Conservation (phyloP, 305 asterid species). For the Ilex paraguariensis region DNA sequence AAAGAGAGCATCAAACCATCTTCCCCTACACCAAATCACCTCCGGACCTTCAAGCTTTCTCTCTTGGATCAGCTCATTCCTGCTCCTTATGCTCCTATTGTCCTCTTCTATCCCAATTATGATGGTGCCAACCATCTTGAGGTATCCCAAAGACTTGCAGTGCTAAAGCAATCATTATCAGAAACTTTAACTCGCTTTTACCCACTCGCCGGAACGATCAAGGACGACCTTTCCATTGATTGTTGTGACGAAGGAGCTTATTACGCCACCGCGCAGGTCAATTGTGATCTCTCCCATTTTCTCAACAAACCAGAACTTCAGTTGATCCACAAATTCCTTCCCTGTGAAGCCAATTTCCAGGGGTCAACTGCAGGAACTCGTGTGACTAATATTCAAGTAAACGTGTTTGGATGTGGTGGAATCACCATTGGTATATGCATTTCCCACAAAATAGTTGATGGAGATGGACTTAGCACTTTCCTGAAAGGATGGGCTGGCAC, state of each 20-base stretch:
- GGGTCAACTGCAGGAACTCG: slow-evolving; percentile 22
- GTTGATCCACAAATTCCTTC: slow-evolving; percentile 34
- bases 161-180: slow-evolving; percentile 46
- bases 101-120: slow-evolving; percentile 42
- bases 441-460: slow-evolving; percentile 66
- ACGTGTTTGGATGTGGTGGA: slow-evolving; percentile 64
- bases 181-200: slow-evolving; percentile 36
- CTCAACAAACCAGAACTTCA: slow-evolving; percentile 41
- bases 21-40: slow-evolving; percentile 54
- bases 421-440: slow-evolving; percentile 62
- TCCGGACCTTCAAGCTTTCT: slow-evolving; percentile 35
- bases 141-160: slow-evolving; percentile 20
- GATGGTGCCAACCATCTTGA: slow-evolving; percentile 8
- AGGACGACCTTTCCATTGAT: slow-evolving; percentile 40
- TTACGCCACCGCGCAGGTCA: slow-evolving; percentile 35
- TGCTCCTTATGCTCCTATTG: slow-evolving; percentile 60
- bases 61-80: slow-evolving; percentile 63
- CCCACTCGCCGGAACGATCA: slow-evolving; percentile 60
- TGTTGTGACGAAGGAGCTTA: slow-evolving; percentile 60
- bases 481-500: slow-evolving; percentile 50
- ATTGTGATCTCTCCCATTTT: slow-evolving; percentile 24
- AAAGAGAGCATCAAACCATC: slow-evolving; percentile 50
- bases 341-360: slow-evolving; percentile 25
- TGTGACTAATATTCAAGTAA: slow-evolving; percentile 55
- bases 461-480: slow-evolving; percentile 48